Base-by-base conservation (phyloP, 306 rosid genomes). In the Gynostemma pentaphyllum region DNA sequence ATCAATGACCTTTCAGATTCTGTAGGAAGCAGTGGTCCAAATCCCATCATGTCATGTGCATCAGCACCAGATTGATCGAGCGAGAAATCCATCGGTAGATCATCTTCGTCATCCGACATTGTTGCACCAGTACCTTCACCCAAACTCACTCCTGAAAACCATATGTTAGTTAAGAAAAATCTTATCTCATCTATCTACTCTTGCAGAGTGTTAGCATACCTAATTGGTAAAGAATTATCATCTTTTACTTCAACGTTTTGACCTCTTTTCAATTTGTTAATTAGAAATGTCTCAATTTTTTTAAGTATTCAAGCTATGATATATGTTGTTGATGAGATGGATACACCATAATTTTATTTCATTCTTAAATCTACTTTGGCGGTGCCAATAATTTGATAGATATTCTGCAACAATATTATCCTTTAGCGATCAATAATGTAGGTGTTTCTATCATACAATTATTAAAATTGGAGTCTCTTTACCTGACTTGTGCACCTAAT, bases 41-140 rank as follows among this genome's bases (percentile, higher is more conserved):
- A 85, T 54, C 97, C 97, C 97, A 94, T 86, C 86, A 84, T 81
- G 86, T 94, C 97, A 59, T 92, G 90, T 0, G 73, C 88, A 21
- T 81, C 98, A 26, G 30, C 70, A 0, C 85, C 77, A 0, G 90
- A 78, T 66, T 82, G 99, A 52, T 92, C 97, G 21, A 92, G 57
- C 51, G 84, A 75, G 69, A 82, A 88, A 73, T 92, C 95, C 84
- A 86, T 82, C 37, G 62, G 95, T 72, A 84, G 4, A 0, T 92
- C 99, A 28, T 92, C 97, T 36, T 92, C 99, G 62, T 92, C 99
- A 28, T 92, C 99, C 5, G 99, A 92, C 99, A 92, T 92, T 52
- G 99, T 84, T 28, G 94, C 96, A 9, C 99, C 99, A 10, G 73
- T 82, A 40, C 96, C 99, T 80, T 92, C 99, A 13, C 94, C 97